These are phyloP conservation scores for Exophiala viscosa DNA, from an alignment of 2,329 filamentous ascomycete genomes.

Conservation along the genomic window DNA sequence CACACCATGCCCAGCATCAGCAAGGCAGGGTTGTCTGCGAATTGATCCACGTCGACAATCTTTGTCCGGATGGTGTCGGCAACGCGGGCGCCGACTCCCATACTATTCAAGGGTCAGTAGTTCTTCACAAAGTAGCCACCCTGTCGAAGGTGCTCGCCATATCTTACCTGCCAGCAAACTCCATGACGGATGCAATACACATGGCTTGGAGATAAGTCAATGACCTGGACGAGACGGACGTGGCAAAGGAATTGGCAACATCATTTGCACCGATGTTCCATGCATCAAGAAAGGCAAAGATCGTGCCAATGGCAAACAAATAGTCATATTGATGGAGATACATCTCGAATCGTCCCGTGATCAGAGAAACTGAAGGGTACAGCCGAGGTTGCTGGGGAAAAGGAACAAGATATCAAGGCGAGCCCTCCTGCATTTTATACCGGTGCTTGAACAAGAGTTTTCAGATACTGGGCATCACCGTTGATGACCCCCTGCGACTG, in stretches of 20 bases:
- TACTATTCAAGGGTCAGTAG: conserved; percentile 17
- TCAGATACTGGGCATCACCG: no score
- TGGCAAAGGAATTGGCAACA: conserved; percentile 80
- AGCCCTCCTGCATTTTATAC: no score
- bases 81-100: conserved; percentile 64
- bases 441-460: no score
- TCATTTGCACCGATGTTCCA: conserved; percentile 79
- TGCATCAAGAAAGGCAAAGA: conserved; percentile 71
- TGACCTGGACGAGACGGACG: conserved; percentile 74
- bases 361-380: no score
- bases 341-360: conserved; percentile 1
- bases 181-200: conserved; percentile 62
- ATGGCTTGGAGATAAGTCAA: conserved; percentile 66
- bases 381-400: no score
- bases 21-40: conserved; percentile 58
- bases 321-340: conserved; percentile 62
- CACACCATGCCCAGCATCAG: conserved; percentile 65
- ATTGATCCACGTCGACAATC: conserved; percentile 60
- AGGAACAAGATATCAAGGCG: no score
- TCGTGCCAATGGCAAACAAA: conserved; percentile 69
- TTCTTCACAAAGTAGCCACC: background rate
- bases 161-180: conserved; percentile 52
- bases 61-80: conserved; percentile 76
- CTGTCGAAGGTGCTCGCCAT: conserved; percentile 37
- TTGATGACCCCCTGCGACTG: no score